These are phyloP conservation scores for Leptomonas pyrrhocoris DNA, from an alignment of 208 protist species.

Conservation along the genomic window DNA sequence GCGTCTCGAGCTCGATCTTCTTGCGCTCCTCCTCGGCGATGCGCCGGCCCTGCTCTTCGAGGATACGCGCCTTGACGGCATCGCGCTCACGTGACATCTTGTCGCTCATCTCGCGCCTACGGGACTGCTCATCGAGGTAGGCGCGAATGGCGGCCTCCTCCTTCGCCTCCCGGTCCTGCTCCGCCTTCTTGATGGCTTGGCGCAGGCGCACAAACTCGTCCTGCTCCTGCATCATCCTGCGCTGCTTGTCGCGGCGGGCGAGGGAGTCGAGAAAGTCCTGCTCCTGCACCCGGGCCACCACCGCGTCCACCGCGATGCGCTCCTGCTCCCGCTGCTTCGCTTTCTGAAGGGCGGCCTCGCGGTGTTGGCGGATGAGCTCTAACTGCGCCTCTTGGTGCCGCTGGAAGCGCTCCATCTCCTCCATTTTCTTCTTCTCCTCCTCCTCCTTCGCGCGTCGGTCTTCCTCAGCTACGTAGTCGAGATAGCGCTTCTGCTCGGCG, in stretches of 20 bases:
- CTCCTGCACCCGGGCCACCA: slow-evolving; percentile 86
- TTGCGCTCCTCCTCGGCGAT: slow-evolving; percentile 85
- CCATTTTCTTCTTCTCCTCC: slow-evolving; percentile 58
- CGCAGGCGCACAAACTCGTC: slow-evolving; percentile 82
- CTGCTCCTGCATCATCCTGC: slow-evolving; percentile 75
- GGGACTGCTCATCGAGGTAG: slow-evolving; percentile 78
- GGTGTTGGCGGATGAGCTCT: slow-evolving; percentile 76
- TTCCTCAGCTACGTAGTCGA: slow-evolving; percentile 60
- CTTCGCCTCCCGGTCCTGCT: slow-evolving; percentile 72
- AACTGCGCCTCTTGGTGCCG: slow-evolving; percentile 81
- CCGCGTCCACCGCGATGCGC: slow-evolving; percentile 87
- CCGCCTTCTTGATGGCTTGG: slow-evolving; percentile 73
- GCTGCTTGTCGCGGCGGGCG: slow-evolving; percentile 73
- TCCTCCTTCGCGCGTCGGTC: slow-evolving; percentile 44
- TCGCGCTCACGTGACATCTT: slow-evolving; percentile 79
- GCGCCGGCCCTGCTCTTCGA: slow-evolving; percentile 81
- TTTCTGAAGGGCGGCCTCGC: slow-evolving; percentile 52
- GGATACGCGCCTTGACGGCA: slow-evolving; percentile 69
- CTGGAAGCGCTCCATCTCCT: slow-evolving; percentile 70
- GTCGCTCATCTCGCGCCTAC: slow-evolving; percentile 71
- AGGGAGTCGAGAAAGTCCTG: slow-evolving; percentile 82
- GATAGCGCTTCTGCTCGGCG: slow-evolving; percentile 69
- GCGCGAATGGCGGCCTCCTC: slow-evolving; percentile 82
- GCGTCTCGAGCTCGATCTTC: slow-evolving; percentile 83
- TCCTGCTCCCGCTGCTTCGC: slow-evolving; percentile 74